Evolutionary conservation across 352 stramenopile species (phyloP).

Genomic region (Phytophthora capsici): DNA sequence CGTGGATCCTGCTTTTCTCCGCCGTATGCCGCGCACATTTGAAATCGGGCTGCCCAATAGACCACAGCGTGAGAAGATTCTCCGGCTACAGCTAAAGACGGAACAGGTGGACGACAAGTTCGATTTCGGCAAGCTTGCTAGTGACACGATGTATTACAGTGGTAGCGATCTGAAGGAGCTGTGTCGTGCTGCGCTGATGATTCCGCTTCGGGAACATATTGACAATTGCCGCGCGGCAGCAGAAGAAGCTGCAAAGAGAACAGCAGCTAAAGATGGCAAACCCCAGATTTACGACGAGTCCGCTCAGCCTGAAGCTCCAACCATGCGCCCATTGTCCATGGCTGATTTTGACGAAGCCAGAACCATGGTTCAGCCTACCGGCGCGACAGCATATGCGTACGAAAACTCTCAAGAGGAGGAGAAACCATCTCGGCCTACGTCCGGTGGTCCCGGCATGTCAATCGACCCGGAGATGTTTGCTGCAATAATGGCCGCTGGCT

Average conservation of each 20-base stretch:
- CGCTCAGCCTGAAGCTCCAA: slow-evolving; percentile 30
- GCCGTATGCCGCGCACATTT: slow-evolving; percentile 96
- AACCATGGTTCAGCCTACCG: slow-evolving; percentile 88
- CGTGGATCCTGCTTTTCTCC: slow-evolving; percentile 95
- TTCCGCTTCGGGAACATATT: slow-evolving; percentile 87
- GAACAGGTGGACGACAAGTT: slow-evolving; percentile 82
- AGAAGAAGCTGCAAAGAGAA: slow-evolving; percentile 42
- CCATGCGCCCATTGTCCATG: slow-evolving; percentile 80
- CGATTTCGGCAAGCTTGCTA: slow-evolving; percentile 83
- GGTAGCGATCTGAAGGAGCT: slow-evolving; percentile 95
- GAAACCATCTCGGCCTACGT: slow-evolving; percentile 22
- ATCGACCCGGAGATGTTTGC: slow-evolving; percentile 87
- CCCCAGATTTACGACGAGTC: slow-evolving; percentile 40
- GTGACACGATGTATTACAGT: slow-evolving; percentile 93
- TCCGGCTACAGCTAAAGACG: slow-evolving; percentile 92
- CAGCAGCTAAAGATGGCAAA: slow-evolving; percentile 34
- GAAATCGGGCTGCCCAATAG: slow-evolving; percentile 93
- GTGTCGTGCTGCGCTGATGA: slow-evolving; percentile 88
- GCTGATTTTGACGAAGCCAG: slow-evolving; percentile 85
- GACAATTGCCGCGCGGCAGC: slow-evolving; percentile 52
- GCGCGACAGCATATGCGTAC: slow-evolving; percentile 82
- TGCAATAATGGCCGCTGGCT: slow-evolving; percentile 77
- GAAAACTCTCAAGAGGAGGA: slow-evolving; percentile 59
- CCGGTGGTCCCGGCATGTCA: slow-evolving; percentile 39
- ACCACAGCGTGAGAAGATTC: slow-evolving; percentile 92